These are phyloP conservation scores for Cordyceps cicadae DNA, from an alignment of 2,329 filamentous ascomycete genomes.

Conservation along the genomic window DNA sequence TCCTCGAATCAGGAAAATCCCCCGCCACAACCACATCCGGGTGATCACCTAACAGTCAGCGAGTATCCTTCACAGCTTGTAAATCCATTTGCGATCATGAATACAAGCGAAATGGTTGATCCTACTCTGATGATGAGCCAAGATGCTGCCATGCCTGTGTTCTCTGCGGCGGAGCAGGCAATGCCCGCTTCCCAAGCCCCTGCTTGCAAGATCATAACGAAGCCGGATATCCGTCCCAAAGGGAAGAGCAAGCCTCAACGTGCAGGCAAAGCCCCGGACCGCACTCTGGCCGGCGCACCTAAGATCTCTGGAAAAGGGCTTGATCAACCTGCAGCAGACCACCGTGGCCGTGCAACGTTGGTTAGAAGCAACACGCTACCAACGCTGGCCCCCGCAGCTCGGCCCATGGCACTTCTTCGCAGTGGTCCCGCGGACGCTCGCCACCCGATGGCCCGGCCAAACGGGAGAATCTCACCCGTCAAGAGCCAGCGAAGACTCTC, in stretches of 20 bases:
- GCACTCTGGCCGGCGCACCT: conserved; percentile 39
- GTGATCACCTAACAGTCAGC: neutral
- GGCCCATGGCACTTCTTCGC: conserved; percentile 26
- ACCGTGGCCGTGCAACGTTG: conserved; percentile 35
- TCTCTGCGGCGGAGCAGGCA: conserved; percentile 23
- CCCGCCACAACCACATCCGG: conserved; percentile 24
- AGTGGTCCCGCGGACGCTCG: conserved; percentile 24
- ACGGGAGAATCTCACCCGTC: conserved; percentile 44
- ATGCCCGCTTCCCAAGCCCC: conserved; percentile 12
- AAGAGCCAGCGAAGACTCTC: conserved; percentile 43
- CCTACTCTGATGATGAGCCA: conserved; percentile 51
- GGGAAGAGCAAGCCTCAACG: conserved; percentile 33
- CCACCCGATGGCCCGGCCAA: conserved; percentile 31
- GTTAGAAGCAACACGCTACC: conserved; percentile 34
- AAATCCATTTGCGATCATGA: conserved; percentile 43
- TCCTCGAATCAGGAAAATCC: conserved; percentile 28
- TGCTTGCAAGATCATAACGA: neutral
- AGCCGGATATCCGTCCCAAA: conserved; percentile 31
- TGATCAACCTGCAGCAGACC: conserved; percentile 48
- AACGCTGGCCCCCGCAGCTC: conserved; percentile 38
- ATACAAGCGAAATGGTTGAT: conserved; percentile 43
- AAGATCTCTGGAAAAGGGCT: conserved; percentile 43
- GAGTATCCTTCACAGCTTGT: conserved; percentile 36
- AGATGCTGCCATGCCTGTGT: conserved; percentile 38
- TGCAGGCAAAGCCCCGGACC: conserved; percentile 36